A percentile compares a stretch with the other conserved stretches of the same genome.
Evolutionary conservation across 139 green algal genomes (phyloP).

Genomic region (Closterium sp.): DNA sequence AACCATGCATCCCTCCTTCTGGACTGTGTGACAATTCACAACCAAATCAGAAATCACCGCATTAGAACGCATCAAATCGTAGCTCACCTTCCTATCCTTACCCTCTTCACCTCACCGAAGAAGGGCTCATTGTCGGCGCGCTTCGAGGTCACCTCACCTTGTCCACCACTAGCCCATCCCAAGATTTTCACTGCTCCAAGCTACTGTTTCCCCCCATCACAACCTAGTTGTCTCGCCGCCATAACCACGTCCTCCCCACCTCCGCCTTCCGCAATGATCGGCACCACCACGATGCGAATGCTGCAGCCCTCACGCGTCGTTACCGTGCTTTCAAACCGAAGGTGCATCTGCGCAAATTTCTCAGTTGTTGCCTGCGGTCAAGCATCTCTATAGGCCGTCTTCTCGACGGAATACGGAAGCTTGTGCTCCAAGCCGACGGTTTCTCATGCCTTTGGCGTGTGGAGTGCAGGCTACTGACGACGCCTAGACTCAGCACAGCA

Average conservation of each 20-base stretch:
- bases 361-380: background rate
- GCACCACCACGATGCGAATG: background rate
- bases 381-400: background rate
- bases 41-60: background rate
- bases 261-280: background rate
- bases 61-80: background rate
- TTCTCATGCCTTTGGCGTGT: background rate
- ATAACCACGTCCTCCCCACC: background rate
- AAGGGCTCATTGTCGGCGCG: background rate
- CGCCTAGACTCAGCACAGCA: background rate
- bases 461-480: background rate
- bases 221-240: too few species aligned
- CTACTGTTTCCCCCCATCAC: too few species aligned
- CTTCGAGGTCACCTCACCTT: background rate
- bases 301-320: background rate
- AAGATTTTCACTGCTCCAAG: background rate
- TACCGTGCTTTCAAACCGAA: background rate
- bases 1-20: background rate
- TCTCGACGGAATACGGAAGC: background rate
- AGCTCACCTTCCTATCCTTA: background rate
- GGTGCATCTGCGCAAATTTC: background rate
- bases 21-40: too few species aligned
- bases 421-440: background rate
- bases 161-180: background rate
- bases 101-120: background rate